Evolutionary conservation across 495 filamentous ascomycete genomes (phyloP).

Genomic region (Aspergillus affinis): DNA sequence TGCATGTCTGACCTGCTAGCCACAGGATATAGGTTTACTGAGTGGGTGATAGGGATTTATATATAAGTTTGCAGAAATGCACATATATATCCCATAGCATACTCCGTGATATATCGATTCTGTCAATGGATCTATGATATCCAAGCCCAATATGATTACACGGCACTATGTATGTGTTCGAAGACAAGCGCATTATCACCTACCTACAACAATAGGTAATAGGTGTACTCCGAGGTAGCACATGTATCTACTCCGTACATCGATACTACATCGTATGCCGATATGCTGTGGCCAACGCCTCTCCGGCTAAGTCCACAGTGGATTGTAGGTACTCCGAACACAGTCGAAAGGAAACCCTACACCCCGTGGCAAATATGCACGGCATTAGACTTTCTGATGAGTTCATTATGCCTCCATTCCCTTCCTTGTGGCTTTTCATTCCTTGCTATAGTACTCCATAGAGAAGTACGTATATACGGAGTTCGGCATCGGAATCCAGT

Average conservation of each 20-base stretch:
- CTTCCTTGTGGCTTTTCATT: too few species aligned
- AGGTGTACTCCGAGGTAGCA: neutral
- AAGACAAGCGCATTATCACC: neutral
- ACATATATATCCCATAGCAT: too few species aligned
- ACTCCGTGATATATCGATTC: neutral
- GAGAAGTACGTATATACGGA: neutral
- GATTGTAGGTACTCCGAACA: neutral
- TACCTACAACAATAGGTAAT: neutral
- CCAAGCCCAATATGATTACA: too few species aligned
- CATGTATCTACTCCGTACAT: neutral
- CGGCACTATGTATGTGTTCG: too few species aligned
- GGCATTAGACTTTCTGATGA: conserved; percentile 6
- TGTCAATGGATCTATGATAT: neutral
- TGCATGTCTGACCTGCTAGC: too few species aligned
- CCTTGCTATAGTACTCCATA: too few species aligned
- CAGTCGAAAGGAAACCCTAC: neutral
- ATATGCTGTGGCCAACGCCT: neutral
- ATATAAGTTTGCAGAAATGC: too few species aligned
- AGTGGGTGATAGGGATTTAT: too few species aligned
- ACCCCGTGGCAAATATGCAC: conserved; percentile 2
- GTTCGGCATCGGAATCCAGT: neutral
- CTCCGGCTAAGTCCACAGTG: too few species aligned
- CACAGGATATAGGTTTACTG: too few species aligned
- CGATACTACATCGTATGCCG: neutral
- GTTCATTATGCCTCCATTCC: neutral